Evolutionary conservation across 78 protist genomes (phyloP), one percentile per base, ranked within the genome.

Genomic region (Dictyostelium purpureum): DNA sequence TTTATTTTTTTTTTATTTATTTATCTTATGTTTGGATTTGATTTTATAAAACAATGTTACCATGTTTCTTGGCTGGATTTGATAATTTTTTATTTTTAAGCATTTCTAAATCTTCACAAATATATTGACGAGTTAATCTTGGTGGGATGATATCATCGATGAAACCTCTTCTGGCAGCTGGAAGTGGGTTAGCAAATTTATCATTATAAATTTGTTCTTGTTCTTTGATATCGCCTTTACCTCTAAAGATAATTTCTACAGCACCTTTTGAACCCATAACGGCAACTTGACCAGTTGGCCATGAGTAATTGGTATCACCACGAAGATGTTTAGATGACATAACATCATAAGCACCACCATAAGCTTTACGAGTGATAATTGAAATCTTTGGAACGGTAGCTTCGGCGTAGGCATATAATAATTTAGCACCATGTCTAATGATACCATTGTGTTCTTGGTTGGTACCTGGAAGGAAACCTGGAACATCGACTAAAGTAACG

Each of bases 181-280:
- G 89, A 59, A 97, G 79, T 28, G 99, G 99, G 85, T 98, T 98
- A 61, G 98, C 67, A 61, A 99, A 98, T 40, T 85, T 93, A 10
- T 67, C 94, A 77, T 38, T 79, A 81, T 99, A 99, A 73, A 94
- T 95, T 33, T 73, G 33, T 56, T 89, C 94, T 51, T 69, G 89
- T 59, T 79, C 95, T 49, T 21, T 95, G 14, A 94, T 65, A 24
- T 89, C 80, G 51, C 95, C 94, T 81, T 85, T 85, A 43, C 96
- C 96, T 9, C 99, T 77, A 95, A 96, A 98, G 69, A 98, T 92
- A 94, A 99, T 98, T 71, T 97, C 96, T 33, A 95, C 98, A 0
- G 99, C 99, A 42, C 99, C 99, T 89, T 98, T 96, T 7, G 99
- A 98, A 6, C 99, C 99, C 99, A 99, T 99, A 31, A 99, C 99